Evolutionary conservation across 768 basidiomycete species (phyloP), one percentile per base, ranked within the genome.

Genomic region (Boletus insuetus): DNA sequence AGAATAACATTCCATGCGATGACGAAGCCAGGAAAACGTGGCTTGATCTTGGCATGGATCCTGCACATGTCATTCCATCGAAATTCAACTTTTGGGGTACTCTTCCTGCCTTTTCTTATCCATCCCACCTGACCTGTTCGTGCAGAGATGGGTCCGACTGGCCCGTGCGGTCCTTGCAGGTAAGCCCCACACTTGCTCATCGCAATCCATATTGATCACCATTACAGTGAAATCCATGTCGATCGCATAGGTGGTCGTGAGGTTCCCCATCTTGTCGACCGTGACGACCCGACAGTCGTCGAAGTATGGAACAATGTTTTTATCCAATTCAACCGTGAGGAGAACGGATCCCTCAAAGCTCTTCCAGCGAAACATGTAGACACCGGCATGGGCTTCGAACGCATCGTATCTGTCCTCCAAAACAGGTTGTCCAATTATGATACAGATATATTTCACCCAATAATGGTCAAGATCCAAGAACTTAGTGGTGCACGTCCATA

Each of bases 301-400:
- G 94, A 96, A 73, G 95, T 99, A 62, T 99, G 97, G 97, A 99
- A 99, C 77, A 98, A 97, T 69, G 97, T 99, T 53, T 99, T 98
- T 70, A 98, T 99, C 68, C 95, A 98, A 66, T 99, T 90, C 78
- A 98, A 99, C 70, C 90, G 97, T 45, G 96, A 98, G 71, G 82
- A 84, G 42, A 90, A 95, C 54, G 89, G 90, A 39, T 83, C 86
- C 19, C 81, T 99, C 16, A 84, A 82, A 49, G 56, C 82, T 1
- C 81, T 99, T 14, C 97, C 97, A 24, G 83, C 87, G 32, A 94
- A 94, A 73, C 97, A 99, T 64, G 91, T 99, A 58, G 97, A 99
- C 69, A 99, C 97, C 7, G 97, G 97, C 48, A 94, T 99, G 95
- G 97, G 97, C 41, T 99, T 97, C 72, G 97, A 99, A 71, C 91